Evolutionary conservation across 805 yeast species (phyloP).

Genomic region (Candida taoyuanica): DNA sequence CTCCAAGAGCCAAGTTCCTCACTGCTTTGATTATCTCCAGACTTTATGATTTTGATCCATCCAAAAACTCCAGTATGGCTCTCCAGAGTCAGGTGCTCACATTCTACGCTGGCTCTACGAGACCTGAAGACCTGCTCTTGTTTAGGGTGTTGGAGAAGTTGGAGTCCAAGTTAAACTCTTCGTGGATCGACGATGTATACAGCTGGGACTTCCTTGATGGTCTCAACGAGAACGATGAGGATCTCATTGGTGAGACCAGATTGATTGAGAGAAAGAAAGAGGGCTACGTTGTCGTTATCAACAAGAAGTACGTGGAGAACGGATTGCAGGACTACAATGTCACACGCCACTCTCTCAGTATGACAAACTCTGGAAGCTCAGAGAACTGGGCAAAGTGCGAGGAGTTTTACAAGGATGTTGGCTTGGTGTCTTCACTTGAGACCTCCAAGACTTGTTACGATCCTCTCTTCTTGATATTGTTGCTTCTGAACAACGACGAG

Average conservation of each 20-base stretch:
- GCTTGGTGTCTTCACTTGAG: constrained; percentile 20
- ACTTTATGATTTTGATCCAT: constrained; percentile 45
- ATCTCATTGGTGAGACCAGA: constrained; percentile 43
- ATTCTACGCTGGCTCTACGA: constrained; percentile 59
- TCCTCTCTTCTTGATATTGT: constrained; percentile 61
- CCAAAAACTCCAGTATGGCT: constrained; percentile 40
- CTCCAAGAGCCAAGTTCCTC: constrained; percentile 33
- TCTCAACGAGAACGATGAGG: constrained; percentile 36
- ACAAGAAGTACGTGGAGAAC: constrained; percentile 44
- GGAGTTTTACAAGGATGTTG: constrained; percentile 27
- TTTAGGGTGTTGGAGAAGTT: constrained; percentile 49
- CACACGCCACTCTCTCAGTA: constrained; percentile 29
- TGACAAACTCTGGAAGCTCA: constrained; percentile 1
- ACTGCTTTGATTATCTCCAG: constrained; percentile 43
- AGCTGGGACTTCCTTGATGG: constrained; percentile 60
- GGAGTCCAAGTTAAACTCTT: constrained; percentile 46
- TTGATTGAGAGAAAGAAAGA: constrained; percentile 42
- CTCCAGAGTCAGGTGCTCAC: constrained; percentile 47
- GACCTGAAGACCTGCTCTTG: constrained; percentile 58
- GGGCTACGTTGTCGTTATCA: constrained; percentile 47
- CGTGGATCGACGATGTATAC: constrained; percentile 64
- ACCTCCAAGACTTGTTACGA: constrained; percentile 45
- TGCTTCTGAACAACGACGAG: constrained; percentile 62
- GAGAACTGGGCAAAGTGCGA: constrained; percentile 29
- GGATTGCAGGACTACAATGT: constrained; percentile 37